These are phyloP conservation scores for Colletotrichum tabaci DNA, from an alignment of 2,329 filamentous ascomycete species.

Conservation along the genomic window DNA sequence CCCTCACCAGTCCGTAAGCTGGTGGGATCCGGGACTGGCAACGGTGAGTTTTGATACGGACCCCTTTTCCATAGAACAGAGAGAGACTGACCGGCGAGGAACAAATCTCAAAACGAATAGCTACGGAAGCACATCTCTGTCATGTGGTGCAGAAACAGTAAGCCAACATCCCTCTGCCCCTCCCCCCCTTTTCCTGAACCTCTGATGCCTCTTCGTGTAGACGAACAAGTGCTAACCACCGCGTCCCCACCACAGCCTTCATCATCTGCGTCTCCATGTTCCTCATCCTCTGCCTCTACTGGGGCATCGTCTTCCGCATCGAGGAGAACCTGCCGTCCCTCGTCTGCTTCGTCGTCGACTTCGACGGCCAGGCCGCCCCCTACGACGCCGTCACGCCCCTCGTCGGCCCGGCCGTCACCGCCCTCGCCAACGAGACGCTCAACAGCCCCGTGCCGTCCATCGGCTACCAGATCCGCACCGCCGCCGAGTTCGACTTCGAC, in stretches of 20 bases:
- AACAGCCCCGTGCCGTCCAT: conserved; percentile 22
- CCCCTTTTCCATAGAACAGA: background rate
- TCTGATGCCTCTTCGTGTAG: too few relatives aligned
- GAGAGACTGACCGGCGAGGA: background rate
- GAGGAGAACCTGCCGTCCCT: conserved; percentile 28
- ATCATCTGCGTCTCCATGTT: conserved; percentile 26
- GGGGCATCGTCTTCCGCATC: conserved; percentile 26
- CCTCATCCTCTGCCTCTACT: conserved; percentile 24
- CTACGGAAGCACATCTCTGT: conserved; percentile 25
- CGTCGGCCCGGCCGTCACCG: conserved; percentile 17
- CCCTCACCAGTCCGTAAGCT: conserved; percentile 29
- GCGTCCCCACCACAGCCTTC: conserved; percentile 1
- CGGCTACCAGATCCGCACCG: conserved; percentile 24
- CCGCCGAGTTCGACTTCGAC: conserved; percentile 27
- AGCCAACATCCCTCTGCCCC: background rate
- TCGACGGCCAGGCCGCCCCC: conserved; percentile 17
- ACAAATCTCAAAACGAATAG: background rate
- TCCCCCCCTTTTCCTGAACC: background rate
- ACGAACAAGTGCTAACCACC: background rate
- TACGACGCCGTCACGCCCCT: conserved; percentile 8
- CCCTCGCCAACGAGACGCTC: conserved; percentile 17
- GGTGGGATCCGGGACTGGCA: conserved; percentile 29
- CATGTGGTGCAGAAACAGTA: conserved; percentile 33
- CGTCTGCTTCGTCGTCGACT: conserved; percentile 28
- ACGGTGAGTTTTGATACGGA: background rate